Percentiles rank a stretch among this genome's conserved stretches.
These are phyloP conservation scores for Vicia sativa DNA, from an alignment of 306 rosid species.

Conservation along the genomic window DNA sequence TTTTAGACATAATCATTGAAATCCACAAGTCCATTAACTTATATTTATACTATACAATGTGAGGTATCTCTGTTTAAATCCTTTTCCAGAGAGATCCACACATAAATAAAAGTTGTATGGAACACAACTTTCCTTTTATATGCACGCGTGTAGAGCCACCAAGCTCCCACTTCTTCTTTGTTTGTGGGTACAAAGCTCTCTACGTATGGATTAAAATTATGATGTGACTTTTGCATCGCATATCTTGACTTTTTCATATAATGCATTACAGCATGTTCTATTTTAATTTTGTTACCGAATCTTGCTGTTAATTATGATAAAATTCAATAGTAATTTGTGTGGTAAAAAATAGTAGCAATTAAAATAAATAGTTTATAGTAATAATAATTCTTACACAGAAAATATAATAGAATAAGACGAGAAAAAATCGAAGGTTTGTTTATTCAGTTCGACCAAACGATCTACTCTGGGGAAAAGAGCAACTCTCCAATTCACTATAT, in stretches of 20 bases:
- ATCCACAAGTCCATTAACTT: constrained; percentile 28
- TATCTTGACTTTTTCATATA: constrained; percentile 29
- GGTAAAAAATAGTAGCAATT: no score
- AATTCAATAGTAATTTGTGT: no score
- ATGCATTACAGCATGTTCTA: no score
- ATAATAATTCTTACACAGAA: no score
- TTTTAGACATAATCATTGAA: constrained; percentile 44
- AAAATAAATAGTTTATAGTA: no score
- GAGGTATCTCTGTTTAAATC: constrained; percentile 29
- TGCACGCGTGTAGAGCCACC: constrained; percentile 46
- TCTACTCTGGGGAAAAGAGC: no score
- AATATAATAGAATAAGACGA: no score
- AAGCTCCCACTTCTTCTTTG: constrained; percentile 44
- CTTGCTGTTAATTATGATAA: no score
- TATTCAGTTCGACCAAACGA: no score
- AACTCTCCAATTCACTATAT: no score
- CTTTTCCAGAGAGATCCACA: not conserved
- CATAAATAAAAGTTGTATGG: not conserved
- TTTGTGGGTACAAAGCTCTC: constrained; percentile 29
- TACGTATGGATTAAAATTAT: constrained; percentile 30
- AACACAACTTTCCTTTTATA: constrained; percentile 19
- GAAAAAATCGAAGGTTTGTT: no score
- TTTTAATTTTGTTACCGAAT: no score
- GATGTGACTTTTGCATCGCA: constrained; percentile 44
- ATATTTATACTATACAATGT: constrained; percentile 16